phyloP scores from a whole-genome alignment of 345 rosid species.

The Geranium brycei region DNA sequence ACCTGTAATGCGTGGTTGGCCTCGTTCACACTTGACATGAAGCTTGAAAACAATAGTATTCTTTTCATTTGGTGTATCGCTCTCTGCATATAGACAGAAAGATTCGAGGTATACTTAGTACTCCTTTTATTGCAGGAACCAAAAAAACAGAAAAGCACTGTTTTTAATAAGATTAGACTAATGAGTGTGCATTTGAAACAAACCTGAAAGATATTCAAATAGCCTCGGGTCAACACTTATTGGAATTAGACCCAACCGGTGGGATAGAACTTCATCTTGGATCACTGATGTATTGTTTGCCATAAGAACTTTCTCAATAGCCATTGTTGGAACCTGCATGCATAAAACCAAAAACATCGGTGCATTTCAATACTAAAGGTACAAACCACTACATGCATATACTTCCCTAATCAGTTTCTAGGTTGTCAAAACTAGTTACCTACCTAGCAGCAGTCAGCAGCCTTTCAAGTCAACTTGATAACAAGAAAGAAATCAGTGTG shows the following conservation, averaged over 20 bases:
- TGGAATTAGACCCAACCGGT: slow-evolving; percentile 87
- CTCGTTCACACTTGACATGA: slow-evolving; percentile 43
- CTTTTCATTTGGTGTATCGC: slow-evolving; percentile 70
- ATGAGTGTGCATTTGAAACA: slow-evolving; percentile 2
- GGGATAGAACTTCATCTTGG: slow-evolving; percentile 92
- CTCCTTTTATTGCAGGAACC: not conserved
- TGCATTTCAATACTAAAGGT: slow-evolving; percentile 1
- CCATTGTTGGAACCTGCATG: slow-evolving; percentile 77
- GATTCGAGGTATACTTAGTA: not conserved
- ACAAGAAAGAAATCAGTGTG: no score
- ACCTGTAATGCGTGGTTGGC: slow-evolving; percentile 49
- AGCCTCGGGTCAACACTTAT: slow-evolving; percentile 69
- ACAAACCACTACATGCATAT: not conserved
- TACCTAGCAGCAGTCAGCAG: no score
- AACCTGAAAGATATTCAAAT: slow-evolving; percentile 79
- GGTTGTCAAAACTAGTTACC: no score
- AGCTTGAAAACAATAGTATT: slow-evolving; percentile 91
- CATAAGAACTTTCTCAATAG: slow-evolving; percentile 80
- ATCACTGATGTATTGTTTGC: slow-evolving; percentile 79
- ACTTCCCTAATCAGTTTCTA: no score
- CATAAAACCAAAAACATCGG: no score
- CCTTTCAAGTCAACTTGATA: no score
- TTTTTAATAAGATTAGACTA: slow-evolving; percentile 1
- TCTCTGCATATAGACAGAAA: slow-evolving; percentile 30
- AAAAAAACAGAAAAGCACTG: not conserved